phyloP scores from a whole-genome alignment of 305 asterid genomes.

The Withania somnifera region DNA sequence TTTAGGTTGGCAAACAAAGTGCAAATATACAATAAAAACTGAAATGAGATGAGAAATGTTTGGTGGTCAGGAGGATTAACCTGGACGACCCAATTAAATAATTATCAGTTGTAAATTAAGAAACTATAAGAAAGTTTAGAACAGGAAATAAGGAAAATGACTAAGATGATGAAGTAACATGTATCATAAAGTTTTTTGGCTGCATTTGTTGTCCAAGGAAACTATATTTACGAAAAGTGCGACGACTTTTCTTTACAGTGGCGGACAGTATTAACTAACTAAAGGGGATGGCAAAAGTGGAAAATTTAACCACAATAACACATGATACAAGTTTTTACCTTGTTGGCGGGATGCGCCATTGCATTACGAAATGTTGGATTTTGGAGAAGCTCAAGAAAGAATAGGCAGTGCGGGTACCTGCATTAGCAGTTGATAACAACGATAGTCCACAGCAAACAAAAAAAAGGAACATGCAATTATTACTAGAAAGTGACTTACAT shows the following conservation, averaged over 20 bases:
- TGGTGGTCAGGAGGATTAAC: background rate
- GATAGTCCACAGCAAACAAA: background rate
- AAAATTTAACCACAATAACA: background rate
- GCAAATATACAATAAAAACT: background rate
- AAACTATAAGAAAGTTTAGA: background rate
- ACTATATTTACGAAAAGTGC: background rate
- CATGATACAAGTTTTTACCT: constrained; percentile 30
- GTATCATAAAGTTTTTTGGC: background rate
- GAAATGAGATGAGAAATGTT: background rate
- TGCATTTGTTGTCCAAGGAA: background rate
- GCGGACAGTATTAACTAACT: background rate
- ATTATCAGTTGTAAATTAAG: background rate
- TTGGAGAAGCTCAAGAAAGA: constrained; percentile 86
- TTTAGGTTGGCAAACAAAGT: background rate
- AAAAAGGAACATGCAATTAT: background rate
- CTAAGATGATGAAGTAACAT: background rate
- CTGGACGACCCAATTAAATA: background rate
- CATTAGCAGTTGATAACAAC: background rate
- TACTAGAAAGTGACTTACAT: constrained; percentile 34
- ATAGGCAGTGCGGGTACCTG: constrained; percentile 91
- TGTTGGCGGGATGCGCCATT: constrained; percentile 92
- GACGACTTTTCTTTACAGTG: background rate
- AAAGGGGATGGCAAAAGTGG: background rate
- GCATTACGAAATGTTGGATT: constrained; percentile 75
- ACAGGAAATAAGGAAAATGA: background rate